Percentiles rank a stretch among this genome's conserved stretches.
These are phyloP conservation scores for Raphanus raphanistrum DNA, from an alignment of 345 rosid genomes.

Conservation along the genomic window DNA sequence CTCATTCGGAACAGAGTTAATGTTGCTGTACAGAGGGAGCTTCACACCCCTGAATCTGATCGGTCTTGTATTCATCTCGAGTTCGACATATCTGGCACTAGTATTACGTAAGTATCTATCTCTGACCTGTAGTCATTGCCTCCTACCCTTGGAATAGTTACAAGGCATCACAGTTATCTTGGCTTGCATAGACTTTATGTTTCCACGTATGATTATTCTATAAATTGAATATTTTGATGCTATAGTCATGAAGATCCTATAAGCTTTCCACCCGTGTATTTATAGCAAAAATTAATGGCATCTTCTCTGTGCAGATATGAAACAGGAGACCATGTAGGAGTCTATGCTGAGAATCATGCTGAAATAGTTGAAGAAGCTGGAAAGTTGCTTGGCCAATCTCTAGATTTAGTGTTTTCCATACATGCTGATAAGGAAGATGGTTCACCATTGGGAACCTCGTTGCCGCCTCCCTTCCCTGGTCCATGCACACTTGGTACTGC, in stretches of 20 bases:
- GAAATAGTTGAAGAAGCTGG: conserved; percentile 79
- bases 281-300: neutral
- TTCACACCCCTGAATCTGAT: conserved; percentile 83
- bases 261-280: neutral
- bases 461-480: conserved; percentile 78
- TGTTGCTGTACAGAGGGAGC: conserved; percentile 79
- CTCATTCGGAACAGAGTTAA: conserved; percentile 61
- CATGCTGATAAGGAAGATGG: conserved; percentile 81
- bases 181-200: neutral
- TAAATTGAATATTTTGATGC: neutral
- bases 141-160: neutral
- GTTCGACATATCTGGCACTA: conserved; percentile 73
- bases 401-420: conserved; percentile 72
- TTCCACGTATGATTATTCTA: neutral
- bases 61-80: conserved; percentile 95
- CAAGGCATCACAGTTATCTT: neutral
- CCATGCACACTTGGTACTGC: conserved; percentile 76
- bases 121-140: neutral
- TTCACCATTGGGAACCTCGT: conserved; percentile 60
- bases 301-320: conserved; percentile 84
- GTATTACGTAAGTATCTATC: conserved; percentile 58
- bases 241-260: neutral
- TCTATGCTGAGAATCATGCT: conserved; percentile 66
- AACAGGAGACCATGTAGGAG: conserved; percentile 96
- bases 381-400: conserved; percentile 63